These are phyloP conservation scores for Yamadazyma diospyri DNA, from an alignment of 1,139 yeast genomes.

Conservation along the genomic window DNA sequence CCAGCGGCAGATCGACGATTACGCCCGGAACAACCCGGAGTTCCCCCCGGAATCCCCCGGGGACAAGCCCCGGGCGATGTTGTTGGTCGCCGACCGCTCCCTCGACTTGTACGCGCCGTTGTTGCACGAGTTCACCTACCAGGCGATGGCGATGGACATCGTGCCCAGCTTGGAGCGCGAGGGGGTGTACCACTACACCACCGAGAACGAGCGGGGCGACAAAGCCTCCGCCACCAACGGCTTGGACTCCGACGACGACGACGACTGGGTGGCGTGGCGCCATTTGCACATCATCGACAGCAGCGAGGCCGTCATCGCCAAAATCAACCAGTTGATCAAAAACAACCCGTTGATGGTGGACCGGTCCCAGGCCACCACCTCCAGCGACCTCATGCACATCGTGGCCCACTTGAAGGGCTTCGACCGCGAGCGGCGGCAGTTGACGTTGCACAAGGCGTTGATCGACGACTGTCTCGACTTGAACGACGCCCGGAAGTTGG, in stretches of 20 bases:
- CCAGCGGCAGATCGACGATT: slow-evolving; percentile 69
- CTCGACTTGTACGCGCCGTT: slow-evolving; percentile 82
- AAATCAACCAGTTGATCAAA: slow-evolving; percentile 63
- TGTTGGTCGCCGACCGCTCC: slow-evolving; percentile 78
- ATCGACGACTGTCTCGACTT: slow-evolving; percentile 56
- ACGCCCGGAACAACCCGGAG: slow-evolving; percentile 64
- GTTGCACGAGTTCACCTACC: slow-evolving; percentile 89
- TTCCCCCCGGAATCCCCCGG: slow-evolving; percentile 57
- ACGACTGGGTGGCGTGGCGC: slow-evolving; percentile 70
- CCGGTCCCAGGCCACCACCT: slow-evolving; percentile 55
- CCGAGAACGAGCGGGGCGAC: slow-evolving; percentile 61
- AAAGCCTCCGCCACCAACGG: slow-evolving; percentile 36
- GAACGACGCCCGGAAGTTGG: slow-evolving; percentile 51
- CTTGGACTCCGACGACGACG: slow-evolving; percentile 61
- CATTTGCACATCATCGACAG: slow-evolving; percentile 79
- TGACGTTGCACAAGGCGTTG: slow-evolving; percentile 56
- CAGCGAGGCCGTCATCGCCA: slow-evolving; percentile 57
- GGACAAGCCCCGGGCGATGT: slow-evolving; percentile 65
- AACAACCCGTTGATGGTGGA: slow-evolving; percentile 73
- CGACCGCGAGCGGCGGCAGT: slow-evolving; percentile 61
- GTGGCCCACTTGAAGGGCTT: slow-evolving; percentile 68
- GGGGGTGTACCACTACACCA: slow-evolving; percentile 55
- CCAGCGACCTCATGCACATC: slow-evolving; percentile 60
- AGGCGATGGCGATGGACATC: slow-evolving; percentile 86
- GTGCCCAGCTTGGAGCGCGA: slow-evolving; percentile 48